Percentiles rank a stretch among this genome's conserved stretches.
Conservation (phyloP, 805 yeast genomes). For the Wickerhamomyces pijperi region DNA sequence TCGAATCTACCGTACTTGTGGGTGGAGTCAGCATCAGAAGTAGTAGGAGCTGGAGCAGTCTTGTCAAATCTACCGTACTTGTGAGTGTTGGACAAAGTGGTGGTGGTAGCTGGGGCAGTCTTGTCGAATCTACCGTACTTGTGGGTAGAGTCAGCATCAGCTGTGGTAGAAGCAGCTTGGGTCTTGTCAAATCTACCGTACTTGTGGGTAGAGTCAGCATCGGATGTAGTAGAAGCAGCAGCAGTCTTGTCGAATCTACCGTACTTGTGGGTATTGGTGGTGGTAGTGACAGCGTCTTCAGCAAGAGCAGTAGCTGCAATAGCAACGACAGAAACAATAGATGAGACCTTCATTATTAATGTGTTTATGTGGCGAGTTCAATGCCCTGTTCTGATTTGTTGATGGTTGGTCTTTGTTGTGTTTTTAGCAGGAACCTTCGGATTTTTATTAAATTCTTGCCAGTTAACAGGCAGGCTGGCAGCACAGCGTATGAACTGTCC, state of each 20-base stretch:
- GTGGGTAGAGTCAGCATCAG: constrained; percentile 37
- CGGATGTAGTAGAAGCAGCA: constrained; percentile 19
- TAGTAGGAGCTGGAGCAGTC: constrained; percentile 24
- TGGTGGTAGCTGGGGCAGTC: constrained; percentile 23
- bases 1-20: constrained; percentile 48
- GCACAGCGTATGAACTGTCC: no score
- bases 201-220: constrained; percentile 39
- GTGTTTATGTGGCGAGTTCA: no score
- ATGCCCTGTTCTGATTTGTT: no score
- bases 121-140: constrained; percentile 43
- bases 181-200: constrained; percentile 46
- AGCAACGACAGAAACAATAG: constrained; percentile 12
- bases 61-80: constrained; percentile 40
- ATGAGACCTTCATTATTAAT: constrained; percentile 14
- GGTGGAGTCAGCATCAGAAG: constrained; percentile 31
- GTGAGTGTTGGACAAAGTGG: constrained; percentile 36
- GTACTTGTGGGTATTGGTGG: constrained; percentile 39
- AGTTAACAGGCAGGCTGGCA: no score
- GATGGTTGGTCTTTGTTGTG: no score
- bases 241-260: constrained; percentile 42
- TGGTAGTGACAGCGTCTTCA: constrained; percentile 17
- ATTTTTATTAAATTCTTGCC: no score
- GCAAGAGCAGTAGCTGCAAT: constrained; percentile 16
- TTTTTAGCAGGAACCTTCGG: no score
- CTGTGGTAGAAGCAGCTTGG: constrained; percentile 21